Base-by-base conservation (phyloP, 495 filamentous ascomycete species). In the Penicillium coprophilum region DNA sequence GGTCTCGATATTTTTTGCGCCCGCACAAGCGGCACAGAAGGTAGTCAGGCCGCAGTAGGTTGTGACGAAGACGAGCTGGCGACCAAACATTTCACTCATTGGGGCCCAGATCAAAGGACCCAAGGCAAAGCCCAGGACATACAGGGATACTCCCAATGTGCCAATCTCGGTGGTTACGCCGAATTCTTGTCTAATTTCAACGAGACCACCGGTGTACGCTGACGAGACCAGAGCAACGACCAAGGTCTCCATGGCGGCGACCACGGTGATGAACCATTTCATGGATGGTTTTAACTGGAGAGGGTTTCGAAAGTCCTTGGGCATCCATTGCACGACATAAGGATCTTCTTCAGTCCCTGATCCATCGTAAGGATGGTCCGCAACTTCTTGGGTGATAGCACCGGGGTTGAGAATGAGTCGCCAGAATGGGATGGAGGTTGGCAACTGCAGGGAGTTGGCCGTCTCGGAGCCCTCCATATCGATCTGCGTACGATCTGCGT, bases 211-310 rank as follows among this genome's bases (percentile, higher is more conserved):
- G 21, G 86, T 74, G 57, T 85, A 91, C 4, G 87, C 87, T 4
- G 87, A 88, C 3, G 85, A 88, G 31, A 83, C 85, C 46, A 92
- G 83, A 19, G 88, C 76, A 11, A 91, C 86, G 8, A 83, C 82
- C 13, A 91, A 75, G 0, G 87, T 87, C 19, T 84, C 80, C 15
- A 88, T 53, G 15, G 87, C 85, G 28, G 84, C 80, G 11, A 85
- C 54, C n/a, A 82, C 36, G 1, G 85, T 86, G 53, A 88, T 81
- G 28, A 62, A 61, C 87, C 87, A 91, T 73, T 90, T 90, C 67
- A 77, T 82, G 21, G 55, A 56, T 0, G 53, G 38, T 6, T 75
- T 59, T 59, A 85, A 86, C n/a, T 70, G 68, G 73, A 87, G 80
- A 3, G 87, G 85, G 66, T 91, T 86, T 56, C 82, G 77, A 9